Percentiles rank a stretch among this genome's conserved stretches.
phyloP scores from a whole-genome alignment of 2,329 filamentous ascomycete species.

The Pseudogymnoascus pannorum region DNA sequence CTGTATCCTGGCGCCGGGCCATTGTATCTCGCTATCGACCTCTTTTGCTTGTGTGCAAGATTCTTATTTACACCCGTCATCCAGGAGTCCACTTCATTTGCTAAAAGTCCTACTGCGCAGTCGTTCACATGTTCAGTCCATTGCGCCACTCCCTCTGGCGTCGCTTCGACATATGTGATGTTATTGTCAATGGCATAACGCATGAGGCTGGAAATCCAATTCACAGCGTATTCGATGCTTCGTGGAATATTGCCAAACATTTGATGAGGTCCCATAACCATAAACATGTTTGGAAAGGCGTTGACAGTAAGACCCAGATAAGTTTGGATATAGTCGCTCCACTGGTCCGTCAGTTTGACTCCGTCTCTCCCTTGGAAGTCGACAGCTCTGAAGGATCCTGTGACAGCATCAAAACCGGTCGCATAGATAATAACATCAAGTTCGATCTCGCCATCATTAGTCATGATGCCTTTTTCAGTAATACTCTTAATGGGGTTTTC shows the following conservation, averaged over 20 bases:
- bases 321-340: conserved; percentile 20
- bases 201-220: conserved; percentile 33
- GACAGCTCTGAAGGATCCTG: conserved; percentile 21
- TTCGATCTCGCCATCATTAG: conserved; percentile 18
- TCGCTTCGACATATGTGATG: conserved; percentile 34
- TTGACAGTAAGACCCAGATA: conserved; percentile 25
- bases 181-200: conserved; percentile 27
- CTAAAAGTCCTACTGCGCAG: conserved; percentile 37
- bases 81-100: conserved; percentile 45
- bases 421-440: conserved; percentile 31
- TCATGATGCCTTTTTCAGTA: conserved; percentile 28
- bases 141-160: conserved; percentile 30
- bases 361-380: conserved; percentile 21
- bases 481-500: conserved; percentile 28
- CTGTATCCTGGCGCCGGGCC: conserved; percentile 39
- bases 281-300: conserved; percentile 28
- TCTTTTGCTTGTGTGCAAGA: conserved; percentile 37
- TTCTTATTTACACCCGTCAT: conserved; percentile 50
- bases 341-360: conserved; percentile 17
- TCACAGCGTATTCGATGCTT: conserved; percentile 37
- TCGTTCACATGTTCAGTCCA: conserved; percentile 44
- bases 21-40: conserved; percentile 40
- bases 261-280: conserved; percentile 38
- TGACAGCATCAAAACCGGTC: conserved; percentile 26
- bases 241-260: conserved; percentile 38